Conservation (phyloP, 352 stramenopile genomes). For the Globisporangium okanoganense region DNA sequence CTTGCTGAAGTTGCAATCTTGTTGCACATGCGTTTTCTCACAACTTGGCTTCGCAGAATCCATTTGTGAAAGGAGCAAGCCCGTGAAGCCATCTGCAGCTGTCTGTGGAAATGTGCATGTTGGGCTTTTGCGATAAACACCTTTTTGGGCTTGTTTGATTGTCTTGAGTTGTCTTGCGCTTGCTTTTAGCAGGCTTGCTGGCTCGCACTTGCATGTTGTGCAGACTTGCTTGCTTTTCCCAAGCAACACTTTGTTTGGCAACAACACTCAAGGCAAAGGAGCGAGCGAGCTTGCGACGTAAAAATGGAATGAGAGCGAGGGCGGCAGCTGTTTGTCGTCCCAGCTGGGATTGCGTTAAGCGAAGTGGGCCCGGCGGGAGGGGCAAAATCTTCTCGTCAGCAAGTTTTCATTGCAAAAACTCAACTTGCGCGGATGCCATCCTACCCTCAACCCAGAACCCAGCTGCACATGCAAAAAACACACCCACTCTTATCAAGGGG, state of each 20-base stretch:
- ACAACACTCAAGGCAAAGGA: neutral
- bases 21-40: neutral
- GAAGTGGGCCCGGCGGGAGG: neutral
- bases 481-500: conserved; percentile 4
- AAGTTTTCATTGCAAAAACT: neutral
- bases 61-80: neutral
- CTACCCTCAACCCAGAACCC: conserved; percentile 4
- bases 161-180: neutral
- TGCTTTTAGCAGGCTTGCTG: neutral
- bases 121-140: neutral
- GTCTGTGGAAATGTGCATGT: neutral
- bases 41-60: conserved; percentile 6
- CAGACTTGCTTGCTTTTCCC: neutral
- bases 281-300: neutral
- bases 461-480: conserved; percentile 7
- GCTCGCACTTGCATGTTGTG: neutral
- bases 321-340: conserved; percentile 4
- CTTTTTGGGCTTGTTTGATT: neutral
- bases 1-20: neutral
- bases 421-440: neutral
- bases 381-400: neutral
- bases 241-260: neutral
- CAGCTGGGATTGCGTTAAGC: conserved; percentile 11
- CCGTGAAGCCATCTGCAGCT: neutral
- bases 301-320: conserved; percentile 11